Conservation (phyloP, 2,329 filamentous ascomycete species). For the Aspergillus sp. region DNA sequence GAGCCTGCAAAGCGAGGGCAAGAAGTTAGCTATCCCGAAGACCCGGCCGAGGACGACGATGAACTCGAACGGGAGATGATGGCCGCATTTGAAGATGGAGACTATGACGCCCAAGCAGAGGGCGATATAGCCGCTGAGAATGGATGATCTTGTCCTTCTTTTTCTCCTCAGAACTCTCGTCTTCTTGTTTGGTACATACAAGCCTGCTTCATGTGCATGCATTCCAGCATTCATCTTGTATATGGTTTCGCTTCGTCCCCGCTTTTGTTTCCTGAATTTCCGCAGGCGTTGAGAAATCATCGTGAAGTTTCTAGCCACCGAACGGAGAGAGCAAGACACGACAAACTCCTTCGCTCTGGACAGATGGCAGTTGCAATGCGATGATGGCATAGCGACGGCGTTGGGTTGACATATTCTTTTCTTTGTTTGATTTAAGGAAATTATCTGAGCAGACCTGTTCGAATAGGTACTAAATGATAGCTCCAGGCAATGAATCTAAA, state of each 20-base stretch:
- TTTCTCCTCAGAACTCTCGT: constrained; percentile 1
- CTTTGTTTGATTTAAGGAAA: neutral
- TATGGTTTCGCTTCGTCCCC: neutral
- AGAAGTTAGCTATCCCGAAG: constrained; percentile 20
- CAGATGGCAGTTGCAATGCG: constrained; percentile 18
- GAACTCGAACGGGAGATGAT: constrained; percentile 52
- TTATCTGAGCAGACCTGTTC: too few species aligned
- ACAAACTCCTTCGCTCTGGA: neutral
- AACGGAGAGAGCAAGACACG: neutral
- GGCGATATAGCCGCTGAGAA: constrained; percentile 30
- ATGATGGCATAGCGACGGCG: constrained; percentile 28
- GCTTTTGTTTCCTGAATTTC: neutral
- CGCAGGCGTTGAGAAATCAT: neutral
- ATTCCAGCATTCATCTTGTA: neutral
- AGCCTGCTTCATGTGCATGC: too few species aligned
- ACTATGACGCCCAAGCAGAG: constrained; percentile 30
- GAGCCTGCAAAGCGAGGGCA: constrained; percentile 22
- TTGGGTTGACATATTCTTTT: constrained; percentile 7
- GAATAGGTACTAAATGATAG: neutral
- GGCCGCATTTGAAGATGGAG: constrained; percentile 51
- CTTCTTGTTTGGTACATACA: neutral
- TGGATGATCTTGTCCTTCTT: constrained; percentile 14
- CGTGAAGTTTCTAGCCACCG: neutral
- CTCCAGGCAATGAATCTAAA: neutral
- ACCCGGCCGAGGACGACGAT: constrained; percentile 41